Base-by-base conservation (phyloP, 768 basidiomycete genomes). In the Boletus vinaceobasis region DNA sequence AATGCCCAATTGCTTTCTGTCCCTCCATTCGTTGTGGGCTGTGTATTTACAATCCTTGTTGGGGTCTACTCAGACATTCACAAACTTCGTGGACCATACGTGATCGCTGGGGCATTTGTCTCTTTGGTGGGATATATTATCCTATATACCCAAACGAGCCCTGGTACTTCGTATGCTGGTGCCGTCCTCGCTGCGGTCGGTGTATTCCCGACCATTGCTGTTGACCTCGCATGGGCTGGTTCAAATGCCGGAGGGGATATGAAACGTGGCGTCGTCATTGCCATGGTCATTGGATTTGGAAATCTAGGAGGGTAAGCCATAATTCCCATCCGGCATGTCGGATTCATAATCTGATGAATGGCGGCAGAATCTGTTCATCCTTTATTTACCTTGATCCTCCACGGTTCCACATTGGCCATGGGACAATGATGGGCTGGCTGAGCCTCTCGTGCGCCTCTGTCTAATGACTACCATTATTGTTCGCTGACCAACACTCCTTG, bases 221-320 rank as follows among this genome's bases (percentile, higher is more conserved):
- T 82, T 19, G 62, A 65, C 27, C 65, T 85, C 2, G 80, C 82
- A 35, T 86, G 84, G 84, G 77, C 72, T 2, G 74, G 77, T 2
- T 78, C 78, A 8, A 81, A 82, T 50, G 76, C 79, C 0, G 83
- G 83, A 23, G 81, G 84, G 23, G 81, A 82, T 60, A 55, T 79
- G 46, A 79, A 80, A 60, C 74, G 76, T 52, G 84, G 75, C 23
- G 74, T 83, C 13, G 73, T 75, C 13, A 56, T 84, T 35, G 84
- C 79, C 5, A 74, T 81, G 72, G 75, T 84, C 17, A 77, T 80
- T 48, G 80, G 80, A 27, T 37, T 79, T 10, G 82, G 79, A 21
- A 85, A 85, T 55, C 67, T 84, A 10, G 82, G 82, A 56, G 82
- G 81, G 61, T 77, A 48, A 53, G 69, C 43, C 2, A 29, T n/a